phyloP scores from a whole-genome alignment of 441 rosid species.

The Pelargonium myrrhifolium region DNA sequence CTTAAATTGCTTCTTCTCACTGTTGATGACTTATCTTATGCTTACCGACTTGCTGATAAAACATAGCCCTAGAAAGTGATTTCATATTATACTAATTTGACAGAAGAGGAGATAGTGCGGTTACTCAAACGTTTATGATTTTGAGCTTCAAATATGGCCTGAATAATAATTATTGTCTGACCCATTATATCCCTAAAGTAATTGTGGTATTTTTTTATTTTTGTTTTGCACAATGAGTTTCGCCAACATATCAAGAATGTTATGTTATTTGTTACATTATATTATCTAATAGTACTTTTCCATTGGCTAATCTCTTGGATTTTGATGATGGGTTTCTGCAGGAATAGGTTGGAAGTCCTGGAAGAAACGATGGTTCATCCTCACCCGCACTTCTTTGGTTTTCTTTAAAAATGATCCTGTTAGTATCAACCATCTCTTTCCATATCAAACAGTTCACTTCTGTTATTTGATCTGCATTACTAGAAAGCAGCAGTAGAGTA shows the following conservation, averaged over 20 bases:
- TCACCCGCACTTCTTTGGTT: slow-evolving; percentile 89
- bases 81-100: background rate
- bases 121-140: too few relatives aligned
- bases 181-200: background rate
- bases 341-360: slow-evolving; percentile 99
- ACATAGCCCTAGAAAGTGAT: background rate
- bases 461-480: background rate
- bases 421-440: slow-evolving; percentile 29
- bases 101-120: background rate
- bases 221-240: background rate
- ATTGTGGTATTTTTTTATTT: background rate
- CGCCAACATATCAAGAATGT: background rate
- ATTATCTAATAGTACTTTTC: background rate
- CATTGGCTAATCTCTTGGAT: slow-evolving; percentile 3
- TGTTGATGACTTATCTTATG: background rate
- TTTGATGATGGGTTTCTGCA: slow-evolving; percentile 28
- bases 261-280: background rate
- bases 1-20: background rate
- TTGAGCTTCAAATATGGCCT: background rate
- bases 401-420: slow-evolving; percentile 97
- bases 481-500: background rate
- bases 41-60: background rate
- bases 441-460: background rate
- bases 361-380: slow-evolving; percentile 99
- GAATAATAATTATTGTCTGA: background rate